Evolutionary conservation across 2,329 filamentous ascomycete genomes (phyloP).

Genomic region (Diaporthe destruens): DNA sequence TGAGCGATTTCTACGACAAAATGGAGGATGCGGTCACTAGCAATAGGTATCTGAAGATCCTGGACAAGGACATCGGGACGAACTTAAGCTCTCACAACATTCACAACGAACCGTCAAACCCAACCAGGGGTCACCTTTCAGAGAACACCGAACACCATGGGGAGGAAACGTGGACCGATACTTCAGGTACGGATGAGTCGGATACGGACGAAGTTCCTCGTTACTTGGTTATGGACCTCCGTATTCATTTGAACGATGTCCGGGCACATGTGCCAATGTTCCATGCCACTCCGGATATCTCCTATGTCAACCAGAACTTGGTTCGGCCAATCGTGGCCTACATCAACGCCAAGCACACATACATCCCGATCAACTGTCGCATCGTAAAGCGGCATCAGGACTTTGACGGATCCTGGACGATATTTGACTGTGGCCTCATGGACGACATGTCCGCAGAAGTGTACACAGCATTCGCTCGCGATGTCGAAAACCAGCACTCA

Average conservation of each 20-base stretch:
- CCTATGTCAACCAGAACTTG: slow-evolving; percentile 95
- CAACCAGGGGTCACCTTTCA: slow-evolving; percentile 37
- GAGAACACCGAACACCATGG: slow-evolving; percentile 23
- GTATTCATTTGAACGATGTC: slow-evolving; percentile 95
- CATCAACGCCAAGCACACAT: slow-evolving; percentile 94
- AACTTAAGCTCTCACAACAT: slow-evolving; percentile 44
- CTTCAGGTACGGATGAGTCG: slow-evolving; percentile 23
- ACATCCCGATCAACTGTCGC: slow-evolving; percentile 94
- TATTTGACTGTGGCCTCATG: slow-evolving; percentile 94
- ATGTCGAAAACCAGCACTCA: slow-evolving; percentile 90
- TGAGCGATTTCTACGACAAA: slow-evolving; percentile 97
- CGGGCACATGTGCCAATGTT: slow-evolving; percentile 94
- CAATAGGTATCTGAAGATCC: slow-evolving; percentile 74
- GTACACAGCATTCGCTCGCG: slow-evolving; percentile 92
- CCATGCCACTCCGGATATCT: slow-evolving; percentile 79
- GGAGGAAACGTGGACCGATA: slow-evolving; percentile 40
- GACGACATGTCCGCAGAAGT: slow-evolving; percentile 93
- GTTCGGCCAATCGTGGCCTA: slow-evolving; percentile 97
- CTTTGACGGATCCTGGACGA: slow-evolving; percentile 95
- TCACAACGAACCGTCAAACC: slow-evolving; percentile 37
- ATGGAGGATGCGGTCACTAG: slow-evolving; percentile 92
- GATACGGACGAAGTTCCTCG: slow-evolving; percentile 71
- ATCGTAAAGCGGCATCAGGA: slow-evolving; percentile 90
- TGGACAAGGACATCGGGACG: slow-evolving; percentile 61
- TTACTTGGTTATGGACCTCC: slow-evolving; percentile 92